Conservation (phyloP, 108 stramenopile species). For the Cyclotella baltica region DNA sequence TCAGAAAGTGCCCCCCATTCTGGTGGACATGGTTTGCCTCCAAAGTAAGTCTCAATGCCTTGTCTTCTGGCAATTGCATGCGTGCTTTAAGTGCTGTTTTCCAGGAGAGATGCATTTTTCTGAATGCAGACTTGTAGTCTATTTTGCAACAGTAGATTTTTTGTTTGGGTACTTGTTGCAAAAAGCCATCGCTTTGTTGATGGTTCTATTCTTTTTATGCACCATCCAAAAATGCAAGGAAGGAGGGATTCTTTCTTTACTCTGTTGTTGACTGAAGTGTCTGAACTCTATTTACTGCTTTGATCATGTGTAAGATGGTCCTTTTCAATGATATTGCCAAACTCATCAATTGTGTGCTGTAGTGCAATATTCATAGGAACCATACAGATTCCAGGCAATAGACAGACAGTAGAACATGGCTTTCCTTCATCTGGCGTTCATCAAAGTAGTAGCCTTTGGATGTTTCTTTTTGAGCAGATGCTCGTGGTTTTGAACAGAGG, state of each 20-base stretch:
- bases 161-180: not conserved
- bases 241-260: not conserved
- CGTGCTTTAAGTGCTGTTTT: constrained; percentile 16
- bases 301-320: not conserved
- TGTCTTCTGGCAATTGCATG: constrained; percentile 22
- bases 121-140: constrained; percentile 22
- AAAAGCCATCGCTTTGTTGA: constrained; percentile 8
- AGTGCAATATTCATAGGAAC: constrained; percentile 18
- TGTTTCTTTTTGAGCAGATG: too few species aligned
- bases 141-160: constrained; percentile 12
- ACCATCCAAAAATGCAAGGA: not conserved
- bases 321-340: constrained; percentile 13
- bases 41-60: constrained; percentile 29
- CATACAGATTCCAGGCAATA: too few species aligned
- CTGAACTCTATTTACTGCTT: not conserved
- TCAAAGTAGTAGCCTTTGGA: too few species aligned
- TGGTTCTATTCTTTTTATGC: not conserved
- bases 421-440: too few species aligned
- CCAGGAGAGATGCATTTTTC: not conserved
- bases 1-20: constrained; percentile 30
- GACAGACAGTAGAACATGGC: too few species aligned
- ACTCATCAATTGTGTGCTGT: constrained; percentile 19
- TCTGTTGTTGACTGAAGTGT: constrained; percentile 3
- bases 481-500: too few species aligned
- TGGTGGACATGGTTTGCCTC: constrained; percentile 28